Conservation (phyloP, 176 grass and related monocot species). For the Phyllostachys edulis region DNA sequence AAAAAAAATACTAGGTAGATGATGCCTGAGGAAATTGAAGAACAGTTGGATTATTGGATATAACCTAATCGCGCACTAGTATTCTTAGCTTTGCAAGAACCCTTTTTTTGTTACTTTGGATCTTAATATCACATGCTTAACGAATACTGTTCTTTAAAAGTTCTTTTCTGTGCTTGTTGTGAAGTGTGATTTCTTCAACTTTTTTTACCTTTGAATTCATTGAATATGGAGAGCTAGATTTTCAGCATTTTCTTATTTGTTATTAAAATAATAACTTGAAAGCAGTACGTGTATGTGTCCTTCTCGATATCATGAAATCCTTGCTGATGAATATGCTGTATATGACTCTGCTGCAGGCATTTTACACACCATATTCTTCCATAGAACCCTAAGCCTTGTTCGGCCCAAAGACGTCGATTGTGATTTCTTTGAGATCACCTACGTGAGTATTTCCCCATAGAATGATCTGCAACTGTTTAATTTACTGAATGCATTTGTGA, state of each 20-base stretch:
- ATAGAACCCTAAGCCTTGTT: constrained; percentile 84
- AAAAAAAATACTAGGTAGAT: background rate
- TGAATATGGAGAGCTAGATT: background rate
- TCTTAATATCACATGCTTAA: background rate
- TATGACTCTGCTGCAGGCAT: constrained; percentile 56
- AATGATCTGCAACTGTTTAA: background rate
- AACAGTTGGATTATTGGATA: background rate
- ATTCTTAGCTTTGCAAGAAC: background rate
- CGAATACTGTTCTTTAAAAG: background rate
- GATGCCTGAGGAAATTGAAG: background rate
- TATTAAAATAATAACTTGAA: background rate
- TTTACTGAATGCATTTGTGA: background rate
- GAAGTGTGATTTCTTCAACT: background rate
- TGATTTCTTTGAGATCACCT: constrained; percentile 75
- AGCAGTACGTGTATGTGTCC: background rate
- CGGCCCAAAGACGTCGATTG: constrained; percentile 92
- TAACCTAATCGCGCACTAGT: background rate
- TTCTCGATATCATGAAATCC: background rate
- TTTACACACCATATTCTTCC: constrained; percentile 91
- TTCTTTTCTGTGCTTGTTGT: background rate
- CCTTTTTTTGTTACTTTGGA: background rate
- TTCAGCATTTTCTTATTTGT: background rate
- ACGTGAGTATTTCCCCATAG: constrained; percentile 36
- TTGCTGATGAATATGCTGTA: constrained; percentile 11
- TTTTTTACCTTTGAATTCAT: background rate